Base-by-base conservation (phyloP, 805 yeast species). In the Yamadazyma scolyti region DNA sequence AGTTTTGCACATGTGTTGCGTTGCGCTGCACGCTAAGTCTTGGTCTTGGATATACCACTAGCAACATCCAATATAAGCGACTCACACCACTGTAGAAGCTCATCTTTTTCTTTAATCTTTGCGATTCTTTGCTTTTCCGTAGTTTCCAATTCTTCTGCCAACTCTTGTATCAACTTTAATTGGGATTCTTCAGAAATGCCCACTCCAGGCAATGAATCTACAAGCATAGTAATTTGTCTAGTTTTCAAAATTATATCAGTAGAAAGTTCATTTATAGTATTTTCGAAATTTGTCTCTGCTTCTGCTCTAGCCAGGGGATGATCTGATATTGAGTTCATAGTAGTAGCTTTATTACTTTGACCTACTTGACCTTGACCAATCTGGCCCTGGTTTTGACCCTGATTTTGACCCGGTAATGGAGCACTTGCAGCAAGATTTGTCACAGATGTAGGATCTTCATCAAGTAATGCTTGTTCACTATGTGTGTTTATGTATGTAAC, bases 201-300 rank as follows among this genome's bases (percentile, higher is more conserved):
- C 2, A 87, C 85, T 9, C 97, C 97, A 0, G 98, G 98, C 25
- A 90, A 63, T 2, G 95, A 77, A 50, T 85, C 94, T 23, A 90
- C 88, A 16, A 90, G 73, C 47, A 84, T 79, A 23, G 85, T 73
- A 10, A 90, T 83, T 54, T 93, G 97, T 46, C 94, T 73, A 4
- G 94, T 76, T 50, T 89, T 89, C 36, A 87, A 58, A 16, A 89
- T 84, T 6, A 90, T 73, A 51, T 90, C 98, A 0, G 84, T 76
- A 2, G 95, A 75, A 6, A 93, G 66, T 50, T 93, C 97, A 44
- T 75, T 77, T 27, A 78, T 69, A 16, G 79, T 82, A 38, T 67
- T 58, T 11, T 55, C 60, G 33, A 60, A 61, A 13, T 47, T 42
- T 9, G 40, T 33, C 22, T 43, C 50, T 3, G 50, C 37, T 11